phyloP scores from a whole-genome alignment of 2,329 filamentous ascomycete genomes.

The Verticillium dahliae region DNA sequence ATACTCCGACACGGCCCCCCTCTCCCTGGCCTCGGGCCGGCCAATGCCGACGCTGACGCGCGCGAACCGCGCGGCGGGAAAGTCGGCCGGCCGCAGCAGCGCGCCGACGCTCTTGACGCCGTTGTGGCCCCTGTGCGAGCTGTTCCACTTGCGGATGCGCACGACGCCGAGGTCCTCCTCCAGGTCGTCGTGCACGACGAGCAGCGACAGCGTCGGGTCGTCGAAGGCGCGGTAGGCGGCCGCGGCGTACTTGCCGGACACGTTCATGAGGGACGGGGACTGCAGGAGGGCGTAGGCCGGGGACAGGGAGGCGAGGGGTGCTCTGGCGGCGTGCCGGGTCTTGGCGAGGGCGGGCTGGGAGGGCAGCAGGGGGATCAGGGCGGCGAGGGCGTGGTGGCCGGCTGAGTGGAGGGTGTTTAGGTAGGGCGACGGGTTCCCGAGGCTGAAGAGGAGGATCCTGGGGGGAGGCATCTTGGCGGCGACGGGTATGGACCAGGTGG shows the following conservation, averaged over 20 bases:
- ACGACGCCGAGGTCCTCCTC: conserved; percentile 66
- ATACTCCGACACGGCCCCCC: conserved; percentile 63
- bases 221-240: neutral
- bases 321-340: conserved; percentile 39
- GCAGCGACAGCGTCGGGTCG: conserved; percentile 37
- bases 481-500: neutral
- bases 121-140: conserved; percentile 66
- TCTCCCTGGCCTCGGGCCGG: conserved; percentile 64
- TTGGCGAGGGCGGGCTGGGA: conserved; percentile 42
- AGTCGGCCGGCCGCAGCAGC: conserved; percentile 35
- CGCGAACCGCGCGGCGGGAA: conserved; percentile 34
- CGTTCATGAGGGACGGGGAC: conserved; percentile 77
- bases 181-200: conserved; percentile 85
- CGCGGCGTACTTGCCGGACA: conserved; percentile 65
- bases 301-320: conserved; percentile 40
- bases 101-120: conserved; percentile 63
- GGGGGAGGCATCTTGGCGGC: conserved; percentile 17
- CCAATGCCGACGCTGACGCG: conserved; percentile 82
- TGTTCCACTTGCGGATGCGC: conserved; percentile 53
- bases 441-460: conserved; percentile 71
- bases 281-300: conserved; percentile 63
- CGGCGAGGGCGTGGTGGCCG: conserved; percentile 70
- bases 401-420: conserved; percentile 78
- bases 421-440: conserved; percentile 78
- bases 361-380: conserved; percentile 45